phyloP scores from a whole-genome alignment of 805 yeast species.

The Myxozyma kluyveri region DNA sequence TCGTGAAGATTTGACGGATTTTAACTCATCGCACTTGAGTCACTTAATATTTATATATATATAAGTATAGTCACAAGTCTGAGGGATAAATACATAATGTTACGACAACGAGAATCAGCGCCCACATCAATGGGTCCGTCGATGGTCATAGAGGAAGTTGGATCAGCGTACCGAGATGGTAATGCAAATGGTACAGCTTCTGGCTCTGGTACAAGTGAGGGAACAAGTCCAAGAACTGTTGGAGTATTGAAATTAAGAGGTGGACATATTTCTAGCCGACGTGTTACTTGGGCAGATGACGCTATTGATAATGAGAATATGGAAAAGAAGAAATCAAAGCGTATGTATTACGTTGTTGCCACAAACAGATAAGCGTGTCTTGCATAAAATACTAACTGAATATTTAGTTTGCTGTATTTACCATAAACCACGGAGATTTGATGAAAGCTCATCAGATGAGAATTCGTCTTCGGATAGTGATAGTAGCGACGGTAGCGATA shows the following conservation, averaged over 20 bases:
- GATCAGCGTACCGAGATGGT: slow-evolving; percentile 17
- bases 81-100: slow-evolving; percentile 14
- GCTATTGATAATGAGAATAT: slow-evolving; percentile 87
- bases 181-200: background rate
- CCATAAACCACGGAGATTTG: slow-evolving; percentile 42
- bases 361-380: background rate
- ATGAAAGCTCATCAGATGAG: slow-evolving; percentile 39
- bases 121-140: slow-evolving; percentile 22
- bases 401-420: slow-evolving; percentile 61
- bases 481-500: slow-evolving; percentile 44
- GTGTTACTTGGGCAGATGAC: slow-evolving; percentile 80
- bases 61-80: too few species aligned
- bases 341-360: slow-evolving; percentile 40
- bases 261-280: slow-evolving; percentile 29
- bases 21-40: too few species aligned
- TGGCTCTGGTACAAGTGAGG: background rate
- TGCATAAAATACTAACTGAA: slow-evolving; percentile 28
- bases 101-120: slow-evolving; percentile 13
- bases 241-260: slow-evolving; percentile 27
- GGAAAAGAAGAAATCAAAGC: slow-evolving; percentile 85
- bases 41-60: too few species aligned
- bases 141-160: slow-evolving; percentile 10
- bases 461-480: slow-evolving; percentile 38
- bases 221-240: slow-evolving; percentile 3
- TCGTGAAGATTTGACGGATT: too few species aligned